A percentile compares a stretch with the other conserved stretches of the same genome.
Evolutionary conservation across 495 filamentous ascomycete genomes (phyloP).

Genomic region (Hyaloscypha bicolor): DNA sequence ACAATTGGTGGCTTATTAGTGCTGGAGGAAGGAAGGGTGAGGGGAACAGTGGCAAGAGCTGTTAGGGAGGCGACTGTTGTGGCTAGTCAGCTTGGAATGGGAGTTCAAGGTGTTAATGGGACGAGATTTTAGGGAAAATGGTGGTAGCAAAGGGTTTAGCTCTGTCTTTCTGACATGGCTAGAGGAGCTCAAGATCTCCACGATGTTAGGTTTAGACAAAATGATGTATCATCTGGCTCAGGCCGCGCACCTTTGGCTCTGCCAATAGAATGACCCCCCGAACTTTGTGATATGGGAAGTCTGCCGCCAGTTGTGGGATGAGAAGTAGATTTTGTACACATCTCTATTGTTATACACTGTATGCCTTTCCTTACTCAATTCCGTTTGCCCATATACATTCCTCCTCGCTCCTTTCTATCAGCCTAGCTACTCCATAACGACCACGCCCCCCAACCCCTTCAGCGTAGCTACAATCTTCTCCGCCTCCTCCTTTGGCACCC

Average conservation of each 20-base stretch:
- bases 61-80: constrained; percentile 79
- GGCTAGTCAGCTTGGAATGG: constrained; percentile 70
- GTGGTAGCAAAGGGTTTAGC: background rate
- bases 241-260: background rate
- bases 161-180: too few relatives aligned
- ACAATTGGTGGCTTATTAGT: constrained; percentile 77
- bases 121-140: constrained; percentile 33
- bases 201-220: background rate
- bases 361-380: constrained; percentile 3
- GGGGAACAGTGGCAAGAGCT: constrained; percentile 68
- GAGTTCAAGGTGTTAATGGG: constrained; percentile 48
- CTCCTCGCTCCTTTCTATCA: background rate
- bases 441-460: constrained; percentile 89
- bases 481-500: constrained; percentile 94
- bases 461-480: constrained; percentile 97
- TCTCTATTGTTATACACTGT: constrained; percentile 30
- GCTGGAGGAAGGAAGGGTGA: constrained; percentile 73
- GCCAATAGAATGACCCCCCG: background rate
- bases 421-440: constrained; percentile 76
- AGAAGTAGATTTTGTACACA: constrained; percentile 35
- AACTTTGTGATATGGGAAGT: background rate
- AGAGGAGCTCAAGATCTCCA: too few relatives aligned
- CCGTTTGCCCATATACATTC: background rate
- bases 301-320: background rate
- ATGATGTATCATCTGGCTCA: background rate